phyloP scores from a whole-genome alignment of 768 basidiomycete genomes.

The Kwoniella sp. region DNA sequence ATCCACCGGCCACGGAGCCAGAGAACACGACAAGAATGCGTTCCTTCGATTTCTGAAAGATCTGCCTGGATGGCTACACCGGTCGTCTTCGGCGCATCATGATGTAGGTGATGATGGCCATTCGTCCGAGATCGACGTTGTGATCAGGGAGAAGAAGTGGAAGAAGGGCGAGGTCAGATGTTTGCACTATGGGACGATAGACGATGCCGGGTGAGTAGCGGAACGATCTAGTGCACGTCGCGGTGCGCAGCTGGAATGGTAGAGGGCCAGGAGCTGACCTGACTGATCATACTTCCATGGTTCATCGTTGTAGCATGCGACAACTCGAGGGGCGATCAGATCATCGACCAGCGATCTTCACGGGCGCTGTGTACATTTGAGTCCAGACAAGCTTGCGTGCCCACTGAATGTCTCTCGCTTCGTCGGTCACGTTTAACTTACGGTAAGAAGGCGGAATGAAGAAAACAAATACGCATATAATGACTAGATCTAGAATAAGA shows the following conservation, averaged over 20 bases:
- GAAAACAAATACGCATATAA: no score
- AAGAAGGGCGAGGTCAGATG: slow-evolving; percentile 54
- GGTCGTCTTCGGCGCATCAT: neutral
- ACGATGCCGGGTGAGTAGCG: slow-evolving; percentile 49
- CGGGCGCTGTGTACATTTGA: slow-evolving; percentile 51
- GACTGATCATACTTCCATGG: neutral
- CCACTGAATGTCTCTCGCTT: no score
- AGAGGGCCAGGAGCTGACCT: no score
- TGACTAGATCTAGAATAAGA: no score
- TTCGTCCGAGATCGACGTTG: neutral
- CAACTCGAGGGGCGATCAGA: slow-evolving; percentile 53
- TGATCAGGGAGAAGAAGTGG: slow-evolving; percentile 18
- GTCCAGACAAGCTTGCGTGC: neutral
- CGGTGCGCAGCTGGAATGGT: neutral
- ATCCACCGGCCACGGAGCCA: neutral
- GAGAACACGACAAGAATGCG: slow-evolving; percentile 28
- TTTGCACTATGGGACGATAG: slow-evolving; percentile 55
- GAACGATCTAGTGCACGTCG: neutral
- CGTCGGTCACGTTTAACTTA: no score
- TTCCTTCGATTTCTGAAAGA: slow-evolving; percentile 42
- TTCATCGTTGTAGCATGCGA: slow-evolving; percentile 41
- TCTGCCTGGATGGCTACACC: slow-evolving; percentile 44
- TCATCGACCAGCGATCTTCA: slow-evolving; percentile 55
- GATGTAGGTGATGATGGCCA: neutral
- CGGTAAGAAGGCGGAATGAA: no score